Percentiles rank a stretch among this genome's conserved stretches.
Evolutionary conservation across 768 basidiomycete genomes (phyloP).

Genomic region (Calocybe indica): DNA sequence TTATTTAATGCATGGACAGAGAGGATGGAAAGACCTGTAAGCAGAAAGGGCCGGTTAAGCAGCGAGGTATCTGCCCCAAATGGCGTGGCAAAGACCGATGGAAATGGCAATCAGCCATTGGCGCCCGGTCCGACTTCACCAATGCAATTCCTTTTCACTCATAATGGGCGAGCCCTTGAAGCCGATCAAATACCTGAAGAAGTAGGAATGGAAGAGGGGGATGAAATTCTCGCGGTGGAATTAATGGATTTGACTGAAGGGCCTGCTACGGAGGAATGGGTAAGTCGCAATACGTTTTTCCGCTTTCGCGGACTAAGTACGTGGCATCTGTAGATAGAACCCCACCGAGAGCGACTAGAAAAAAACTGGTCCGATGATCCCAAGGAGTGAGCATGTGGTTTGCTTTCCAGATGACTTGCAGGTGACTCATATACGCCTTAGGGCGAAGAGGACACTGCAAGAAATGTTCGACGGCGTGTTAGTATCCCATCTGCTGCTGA

Average conservation of each 20-base stretch:
- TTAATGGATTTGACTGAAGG: slow-evolving; percentile 85
- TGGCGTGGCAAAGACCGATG: slow-evolving; percentile 45
- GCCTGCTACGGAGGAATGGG: slow-evolving; percentile 56
- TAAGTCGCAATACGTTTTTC: slow-evolving; percentile 23
- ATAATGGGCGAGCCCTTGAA: slow-evolving; percentile 74
- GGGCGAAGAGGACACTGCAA: slow-evolving; percentile 69
- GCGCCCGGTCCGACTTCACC: slow-evolving; percentile 32
- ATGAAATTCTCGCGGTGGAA: slow-evolving; percentile 86
- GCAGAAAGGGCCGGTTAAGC: slow-evolving; percentile 36
- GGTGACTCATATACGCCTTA: slow-evolving; percentile 20
- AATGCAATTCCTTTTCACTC: slow-evolving; percentile 83
- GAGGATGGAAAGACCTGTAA: slow-evolving; percentile 64
- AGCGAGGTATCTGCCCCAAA: slow-evolving; percentile 25
- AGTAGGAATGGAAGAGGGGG: slow-evolving; percentile 80
- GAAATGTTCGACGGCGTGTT: slow-evolving; percentile 85
- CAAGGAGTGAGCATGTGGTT: slow-evolving; percentile 47
- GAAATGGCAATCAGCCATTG: slow-evolving; percentile 38
- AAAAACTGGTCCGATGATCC: slow-evolving; percentile 81
- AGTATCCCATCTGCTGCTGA: slow-evolving; percentile 1
- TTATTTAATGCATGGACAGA: slow-evolving; percentile 87
- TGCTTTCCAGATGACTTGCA: not conserved
- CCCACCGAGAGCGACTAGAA: slow-evolving; percentile 61
- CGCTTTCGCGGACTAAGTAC: not conserved
- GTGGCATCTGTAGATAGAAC: slow-evolving; percentile 62
- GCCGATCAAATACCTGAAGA: slow-evolving; percentile 84